Base-by-base conservation (phyloP, 148 eudicot species). In the Persicaria tinctoria region DNA sequence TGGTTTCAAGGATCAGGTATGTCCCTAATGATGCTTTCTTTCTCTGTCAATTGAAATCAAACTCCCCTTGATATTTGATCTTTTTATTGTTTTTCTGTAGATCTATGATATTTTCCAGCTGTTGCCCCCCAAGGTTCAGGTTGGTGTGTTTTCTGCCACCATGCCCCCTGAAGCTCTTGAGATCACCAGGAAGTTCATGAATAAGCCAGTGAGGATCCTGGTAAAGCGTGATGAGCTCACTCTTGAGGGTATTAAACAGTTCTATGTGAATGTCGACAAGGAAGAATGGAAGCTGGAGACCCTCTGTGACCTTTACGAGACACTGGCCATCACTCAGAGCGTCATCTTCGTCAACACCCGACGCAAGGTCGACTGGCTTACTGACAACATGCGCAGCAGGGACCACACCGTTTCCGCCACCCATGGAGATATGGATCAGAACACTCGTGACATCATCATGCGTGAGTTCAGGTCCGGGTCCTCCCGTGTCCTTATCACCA, bases 81-180 rank as follows among this genome's bases (percentile, higher is more conserved):
- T 32, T 32, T 70, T 8, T 45, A 6, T 7, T n/a, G 62, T 62
- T 51, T 10, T 3, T 3, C 6, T 78, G 48, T 79, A 85, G 88
- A 85, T 85, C 60, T 83, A 85, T 46, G 86, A 85, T 16, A 85
- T 85, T 9, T 85, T 85, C 82, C 86, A 85, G 72, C 81, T 80
- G 48, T 79, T 85, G 14, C 88, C 88, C 63, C 68, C 88, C 0
- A 83, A 85, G 16, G 76, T 85, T 44, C 88, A 85, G 48, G 83
- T 85, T 46, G 88, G 88, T 3, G 79, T 85, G 4, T 85, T 85
- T 62, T 85, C 88, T 47, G 85, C 88, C n/a, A 85, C 88, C 38
- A 85, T 83, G 86, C 86, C 88, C 6, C 88, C 86, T 0, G 88
- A 85, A 68, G 86, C 88, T n/a, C 78, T 85, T n/a, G 88, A 85